These are phyloP conservation scores for Bryoglossum gracile DNA, from an alignment of 495 filamentous ascomycete species.

Conservation along the genomic window DNA sequence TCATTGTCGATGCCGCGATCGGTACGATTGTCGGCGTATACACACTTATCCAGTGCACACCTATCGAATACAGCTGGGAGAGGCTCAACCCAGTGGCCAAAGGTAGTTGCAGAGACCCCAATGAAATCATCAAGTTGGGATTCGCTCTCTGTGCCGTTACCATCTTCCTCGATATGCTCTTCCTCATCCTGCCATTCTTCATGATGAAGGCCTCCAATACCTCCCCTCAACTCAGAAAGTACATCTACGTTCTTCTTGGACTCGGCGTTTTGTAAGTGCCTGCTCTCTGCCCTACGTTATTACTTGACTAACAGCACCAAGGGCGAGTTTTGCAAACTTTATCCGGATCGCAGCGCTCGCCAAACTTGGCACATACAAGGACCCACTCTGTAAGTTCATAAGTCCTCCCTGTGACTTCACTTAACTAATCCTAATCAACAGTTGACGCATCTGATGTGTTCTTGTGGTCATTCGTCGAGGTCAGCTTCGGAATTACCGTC, in stretches of 20 bases:
- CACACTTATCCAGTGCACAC: constrained; percentile 9
- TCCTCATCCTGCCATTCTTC: constrained; percentile 14
- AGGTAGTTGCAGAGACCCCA: constrained; percentile 1
- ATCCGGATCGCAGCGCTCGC: constrained; percentile 12
- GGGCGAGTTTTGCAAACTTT: constrained; percentile 16
- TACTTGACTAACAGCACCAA: constrained; percentile 1
- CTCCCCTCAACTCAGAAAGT: constrained; percentile 2
- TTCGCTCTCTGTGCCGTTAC: constrained; percentile 8
- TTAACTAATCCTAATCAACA: constrained; percentile 2
- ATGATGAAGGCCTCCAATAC: constrained; percentile 3
- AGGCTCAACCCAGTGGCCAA: constrained; percentile 5
- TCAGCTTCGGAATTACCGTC: constrained; percentile 12
- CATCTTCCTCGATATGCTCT: constrained; percentile 12
- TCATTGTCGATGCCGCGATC: constrained; percentile 11
- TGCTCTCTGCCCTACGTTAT: background rate
- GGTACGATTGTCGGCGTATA: constrained; percentile 8
- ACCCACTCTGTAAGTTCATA: constrained; percentile 6
- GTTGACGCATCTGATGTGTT: constrained; percentile 13
- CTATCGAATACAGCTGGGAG: constrained; percentile 10
- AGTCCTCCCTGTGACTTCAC: background rate
- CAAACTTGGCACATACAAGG: constrained; percentile 5
- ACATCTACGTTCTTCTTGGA: constrained; percentile 7
- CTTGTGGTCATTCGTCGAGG: constrained; percentile 15
- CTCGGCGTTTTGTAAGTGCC: constrained; percentile 11
- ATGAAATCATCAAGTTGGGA: constrained; percentile 8